A percentile compares a stretch with the other conserved stretches of the same genome.
Conservation (phyloP, 2,329 filamentous ascomycete genomes). For the Verticillium tricorpus region DNA sequence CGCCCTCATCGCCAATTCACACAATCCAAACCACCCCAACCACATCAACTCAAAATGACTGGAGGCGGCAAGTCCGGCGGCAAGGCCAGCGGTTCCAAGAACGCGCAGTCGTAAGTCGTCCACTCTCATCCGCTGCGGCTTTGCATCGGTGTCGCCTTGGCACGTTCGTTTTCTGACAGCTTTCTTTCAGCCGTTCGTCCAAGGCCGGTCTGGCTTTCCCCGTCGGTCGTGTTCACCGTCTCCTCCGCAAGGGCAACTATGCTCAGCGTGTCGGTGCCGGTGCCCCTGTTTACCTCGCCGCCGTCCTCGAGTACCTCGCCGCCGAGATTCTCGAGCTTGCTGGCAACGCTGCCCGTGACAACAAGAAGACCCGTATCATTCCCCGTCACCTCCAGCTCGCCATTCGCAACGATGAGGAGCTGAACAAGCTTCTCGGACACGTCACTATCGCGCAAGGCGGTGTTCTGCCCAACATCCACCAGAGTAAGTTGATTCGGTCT, state of each 20-base stretch:
- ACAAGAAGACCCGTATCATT: constrained; percentile 99
- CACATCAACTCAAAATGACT: constrained; percentile 81
- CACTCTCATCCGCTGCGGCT: constrained; percentile 6
- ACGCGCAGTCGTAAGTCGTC: constrained; percentile 89
- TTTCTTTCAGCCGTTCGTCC: constrained; percentile 74
- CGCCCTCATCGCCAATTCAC: constrained; percentile 10
- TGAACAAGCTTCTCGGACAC: constrained; percentile 97
- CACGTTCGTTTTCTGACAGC: constrained; percentile 31
- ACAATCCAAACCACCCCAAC: constrained; percentile 24
- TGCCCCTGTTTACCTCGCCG: constrained; percentile 94
- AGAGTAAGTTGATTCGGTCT: constrained; percentile 62
- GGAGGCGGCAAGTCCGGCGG: constrained; percentile 99
- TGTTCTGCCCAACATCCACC: constrained; percentile 96
- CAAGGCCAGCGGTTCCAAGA: constrained; percentile 99
- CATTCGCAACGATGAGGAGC: constrained; percentile 98
- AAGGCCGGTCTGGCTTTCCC: constrained; percentile 99
- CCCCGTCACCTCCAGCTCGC: constrained; percentile 97
- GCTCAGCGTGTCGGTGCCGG: constrained; percentile 98
- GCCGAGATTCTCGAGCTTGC: constrained; percentile 98
- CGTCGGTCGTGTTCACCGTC: constrained; percentile 98
- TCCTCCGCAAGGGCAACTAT: constrained; percentile 98
- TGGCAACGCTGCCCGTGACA: constrained; percentile 97
- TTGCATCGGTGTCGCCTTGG: neutral
- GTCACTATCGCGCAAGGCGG: constrained; percentile 96
- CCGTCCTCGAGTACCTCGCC: constrained; percentile 96